phyloP scores from a whole-genome alignment of 78 protist species.

The Fonticula alba region DNA sequence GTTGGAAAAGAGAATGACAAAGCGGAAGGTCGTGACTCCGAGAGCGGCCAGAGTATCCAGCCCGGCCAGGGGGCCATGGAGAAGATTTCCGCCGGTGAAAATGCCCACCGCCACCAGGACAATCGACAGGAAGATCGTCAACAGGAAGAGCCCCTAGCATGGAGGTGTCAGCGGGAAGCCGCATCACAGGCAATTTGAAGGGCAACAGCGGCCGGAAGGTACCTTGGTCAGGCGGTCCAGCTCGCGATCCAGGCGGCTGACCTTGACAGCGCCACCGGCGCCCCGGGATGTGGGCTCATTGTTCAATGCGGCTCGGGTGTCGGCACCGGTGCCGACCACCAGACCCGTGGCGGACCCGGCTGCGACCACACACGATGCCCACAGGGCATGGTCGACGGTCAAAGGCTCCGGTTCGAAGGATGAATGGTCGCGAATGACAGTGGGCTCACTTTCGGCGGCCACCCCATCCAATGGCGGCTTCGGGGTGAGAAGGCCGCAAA shows the following conservation, averaged over 20 bases:
- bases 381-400: constrained; percentile 78
- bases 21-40: too few relatives aligned
- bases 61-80: too few relatives aligned
- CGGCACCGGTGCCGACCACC: constrained; percentile 86
- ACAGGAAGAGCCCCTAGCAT: constrained; percentile 40
- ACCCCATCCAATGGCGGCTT: too few relatives aligned
- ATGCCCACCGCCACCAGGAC: constrained; percentile 52
- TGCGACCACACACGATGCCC: constrained; percentile 90
- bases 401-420: constrained; percentile 73
- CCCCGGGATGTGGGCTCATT: too few relatives aligned
- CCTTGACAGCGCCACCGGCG: too few relatives aligned
- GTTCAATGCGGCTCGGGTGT: constrained; percentile 82
- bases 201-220: not conserved
- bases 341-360: constrained; percentile 36
- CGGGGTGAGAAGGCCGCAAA: too few relatives aligned
- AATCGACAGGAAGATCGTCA: constrained; percentile 48
- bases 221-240: constrained; percentile 60
- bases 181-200: not conserved
- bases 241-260: constrained; percentile 70
- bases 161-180: not conserved
- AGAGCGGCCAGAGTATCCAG: too few relatives aligned
- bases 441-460: too few relatives aligned
- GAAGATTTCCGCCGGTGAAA: constrained; percentile 27
- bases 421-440: too few relatives aligned
- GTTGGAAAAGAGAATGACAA: constrained; percentile 75